These are phyloP conservation scores for Vitis hybrid DNA, from an alignment of 177 flowering plant genomes.

Conservation along the genomic window DNA sequence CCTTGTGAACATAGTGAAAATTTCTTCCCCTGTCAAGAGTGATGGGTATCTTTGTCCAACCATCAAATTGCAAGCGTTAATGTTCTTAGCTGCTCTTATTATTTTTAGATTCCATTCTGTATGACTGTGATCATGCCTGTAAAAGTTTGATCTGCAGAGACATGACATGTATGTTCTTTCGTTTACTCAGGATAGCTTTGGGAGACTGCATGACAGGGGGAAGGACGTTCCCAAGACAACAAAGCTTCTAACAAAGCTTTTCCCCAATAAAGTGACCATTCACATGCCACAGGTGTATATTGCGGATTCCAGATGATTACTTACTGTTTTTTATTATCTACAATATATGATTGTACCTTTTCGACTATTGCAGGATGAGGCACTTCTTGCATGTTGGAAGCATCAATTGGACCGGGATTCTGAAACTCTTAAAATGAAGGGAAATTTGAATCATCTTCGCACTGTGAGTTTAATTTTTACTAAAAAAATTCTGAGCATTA, in stretches of 20 bases:
- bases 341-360: slow-evolving; percentile 3
- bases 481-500: background rate
- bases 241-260: slow-evolving; percentile 75
- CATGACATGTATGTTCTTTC: slow-evolving; percentile 9
- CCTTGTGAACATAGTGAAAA: too few species aligned
- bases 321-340: background rate
- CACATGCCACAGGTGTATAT: slow-evolving; percentile 87
- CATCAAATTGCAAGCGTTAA: too few species aligned
- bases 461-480: slow-evolving; percentile 33
- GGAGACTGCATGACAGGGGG: slow-evolving; percentile 83
- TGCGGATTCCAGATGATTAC: slow-evolving; percentile 1
- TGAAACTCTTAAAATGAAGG: slow-evolving; percentile 84
- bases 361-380: slow-evolving; percentile 60
- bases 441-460: slow-evolving; percentile 60
- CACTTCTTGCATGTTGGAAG: slow-evolving; percentile 77
- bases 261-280: slow-evolving; percentile 86
- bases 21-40: too few species aligned
- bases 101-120: too few species aligned
- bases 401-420: slow-evolving; percentile 79
- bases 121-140: background rate
- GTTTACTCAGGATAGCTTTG: slow-evolving; percentile 79
- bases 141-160: background rate
- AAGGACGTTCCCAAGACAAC: slow-evolving; percentile 78
- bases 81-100: too few species aligned
- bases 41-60: too few species aligned